Percentiles rank a stretch among this genome's conserved stretches.
These are phyloP conservation scores for Lablab purpureus DNA, from an alignment of 306 rosid species.

Conservation along the genomic window DNA sequence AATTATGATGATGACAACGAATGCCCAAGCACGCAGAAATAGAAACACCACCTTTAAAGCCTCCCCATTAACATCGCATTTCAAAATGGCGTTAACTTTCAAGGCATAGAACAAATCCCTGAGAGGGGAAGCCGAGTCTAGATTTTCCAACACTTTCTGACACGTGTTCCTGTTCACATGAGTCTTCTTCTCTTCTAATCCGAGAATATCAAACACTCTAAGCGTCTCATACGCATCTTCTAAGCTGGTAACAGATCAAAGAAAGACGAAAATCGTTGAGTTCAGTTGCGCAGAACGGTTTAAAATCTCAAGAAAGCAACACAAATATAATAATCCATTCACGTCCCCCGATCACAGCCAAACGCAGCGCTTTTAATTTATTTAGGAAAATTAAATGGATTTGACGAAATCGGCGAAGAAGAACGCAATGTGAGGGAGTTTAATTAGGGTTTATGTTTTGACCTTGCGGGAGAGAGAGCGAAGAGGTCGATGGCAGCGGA, in stretches of 20 bases:
- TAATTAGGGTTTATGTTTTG: constrained; percentile 44
- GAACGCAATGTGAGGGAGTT: constrained; percentile 30
- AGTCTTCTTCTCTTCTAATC: constrained; percentile 61
- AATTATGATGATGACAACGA: background rate
- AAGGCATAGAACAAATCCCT: constrained; percentile 81
- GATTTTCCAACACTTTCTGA: constrained; percentile 64
- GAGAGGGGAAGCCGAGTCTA: constrained; percentile 58
- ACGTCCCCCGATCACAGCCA: constrained; percentile 17
- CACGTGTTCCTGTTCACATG: constrained; percentile 59
- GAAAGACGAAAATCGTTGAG: background rate
- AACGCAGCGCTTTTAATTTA: background rate
- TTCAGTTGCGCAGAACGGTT: background rate
- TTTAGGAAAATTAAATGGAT: background rate
- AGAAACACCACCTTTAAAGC: constrained; percentile 60
- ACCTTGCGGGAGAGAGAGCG: constrained; percentile 70
- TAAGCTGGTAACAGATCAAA: constrained; percentile 60
- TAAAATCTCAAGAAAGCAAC: background rate
- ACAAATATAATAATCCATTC: background rate
- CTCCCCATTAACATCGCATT: constrained; percentile 64
- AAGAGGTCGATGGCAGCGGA: constrained; percentile 77
- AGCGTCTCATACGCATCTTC: constrained; percentile 84
- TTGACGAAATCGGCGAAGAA: background rate
- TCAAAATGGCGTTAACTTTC: constrained; percentile 68
- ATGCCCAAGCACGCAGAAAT: background rate
- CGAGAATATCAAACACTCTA: constrained; percentile 76